A percentile compares a stretch with the other conserved stretches of the same genome.
Conservation (phyloP, 2,329 filamentous ascomycete genomes). For the Beauveria caledonica region DNA sequence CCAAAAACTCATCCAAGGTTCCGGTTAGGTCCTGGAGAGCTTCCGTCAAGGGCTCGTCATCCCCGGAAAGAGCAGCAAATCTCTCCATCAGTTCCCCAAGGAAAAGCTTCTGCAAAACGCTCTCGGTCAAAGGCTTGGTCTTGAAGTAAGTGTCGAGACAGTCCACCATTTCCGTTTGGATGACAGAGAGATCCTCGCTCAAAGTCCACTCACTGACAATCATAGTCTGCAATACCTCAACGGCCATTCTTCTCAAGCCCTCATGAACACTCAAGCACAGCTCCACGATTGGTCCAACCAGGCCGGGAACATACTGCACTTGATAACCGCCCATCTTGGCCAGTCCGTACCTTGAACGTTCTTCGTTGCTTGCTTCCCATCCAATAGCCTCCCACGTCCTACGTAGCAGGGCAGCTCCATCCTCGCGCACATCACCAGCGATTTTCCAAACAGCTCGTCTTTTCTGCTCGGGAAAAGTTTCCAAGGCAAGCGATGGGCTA, state of each 20-base stretch:
- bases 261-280: slow-evolving; percentile 93
- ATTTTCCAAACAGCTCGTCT: slow-evolving; percentile 97
- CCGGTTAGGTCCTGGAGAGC: slow-evolving; percentile 72
- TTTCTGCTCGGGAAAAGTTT: slow-evolving; percentile 97
- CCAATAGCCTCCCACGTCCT: slow-evolving; percentile 92
- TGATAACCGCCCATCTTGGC: slow-evolving; percentile 90
- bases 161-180: slow-evolving; percentile 95
- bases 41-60: slow-evolving; percentile 61
- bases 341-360: slow-evolving; percentile 68
- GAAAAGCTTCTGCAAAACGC: slow-evolving; percentile 85
- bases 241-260: slow-evolving; percentile 78
- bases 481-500: slow-evolving; percentile 79
- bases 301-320: slow-evolving; percentile 90
- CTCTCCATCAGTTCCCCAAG: slow-evolving; percentile 74
- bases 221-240: slow-evolving; percentile 94
- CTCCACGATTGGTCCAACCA: slow-evolving; percentile 87
- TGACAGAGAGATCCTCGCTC: slow-evolving; percentile 81
- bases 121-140: slow-evolving; percentile 77
- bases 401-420: slow-evolving; percentile 77
- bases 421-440: slow-evolving; percentile 87
- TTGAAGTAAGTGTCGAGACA: slow-evolving; percentile 88
- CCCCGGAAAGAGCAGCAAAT: slow-evolving; percentile 62
- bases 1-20: slow-evolving; percentile 83
- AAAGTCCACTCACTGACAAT: slow-evolving; percentile 97
- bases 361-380: slow-evolving; percentile 83